phyloP scores from a whole-genome alignment of 495 filamentous ascomycete species.

The Cudoniella acicularis region DNA sequence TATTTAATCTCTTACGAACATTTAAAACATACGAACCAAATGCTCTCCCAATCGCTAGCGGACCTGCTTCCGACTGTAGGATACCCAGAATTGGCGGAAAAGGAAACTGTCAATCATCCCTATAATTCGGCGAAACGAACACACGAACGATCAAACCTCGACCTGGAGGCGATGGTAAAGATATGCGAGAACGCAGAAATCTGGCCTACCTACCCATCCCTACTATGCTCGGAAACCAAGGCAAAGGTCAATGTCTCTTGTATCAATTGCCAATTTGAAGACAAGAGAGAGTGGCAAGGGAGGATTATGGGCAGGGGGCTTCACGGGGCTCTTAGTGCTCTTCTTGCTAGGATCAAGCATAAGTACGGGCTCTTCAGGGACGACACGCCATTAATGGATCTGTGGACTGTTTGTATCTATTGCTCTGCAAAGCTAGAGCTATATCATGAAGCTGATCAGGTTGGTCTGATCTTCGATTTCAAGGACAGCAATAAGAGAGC shows the following conservation, averaged over 20 bases:
- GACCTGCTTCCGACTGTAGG: not conserved
- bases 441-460: slow-evolving; percentile 6
- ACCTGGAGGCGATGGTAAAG: not conserved
- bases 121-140: slow-evolving; percentile 1
- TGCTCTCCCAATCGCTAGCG: not conserved
- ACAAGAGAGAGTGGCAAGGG: slow-evolving; percentile 9
- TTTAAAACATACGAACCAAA: not conserved
- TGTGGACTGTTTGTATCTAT: slow-evolving; percentile 8
- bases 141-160: not conserved
- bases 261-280: slow-evolving; percentile 2
- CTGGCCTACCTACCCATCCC: not conserved
- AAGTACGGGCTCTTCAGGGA: slow-evolving; percentile 6
- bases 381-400: slow-evolving; percentile 3
- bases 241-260: slow-evolving; percentile 7
- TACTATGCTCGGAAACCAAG: not conserved
- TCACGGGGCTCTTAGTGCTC: slow-evolving; percentile 5
- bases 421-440: slow-evolving; percentile 1
- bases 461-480: slow-evolving; percentile 1
- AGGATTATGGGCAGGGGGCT: slow-evolving; percentile 8
- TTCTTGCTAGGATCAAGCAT: slow-evolving; percentile 7
- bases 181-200: slow-evolving; percentile 3
- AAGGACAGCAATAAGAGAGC: not conserved
- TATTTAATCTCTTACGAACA: slow-evolving; percentile 6
- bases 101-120: not conserved
- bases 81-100: not conserved